These are phyloP conservation scores for Colletotrichum lentis DNA, from an alignment of 2,329 filamentous ascomycete species.

Conservation along the genomic window DNA sequence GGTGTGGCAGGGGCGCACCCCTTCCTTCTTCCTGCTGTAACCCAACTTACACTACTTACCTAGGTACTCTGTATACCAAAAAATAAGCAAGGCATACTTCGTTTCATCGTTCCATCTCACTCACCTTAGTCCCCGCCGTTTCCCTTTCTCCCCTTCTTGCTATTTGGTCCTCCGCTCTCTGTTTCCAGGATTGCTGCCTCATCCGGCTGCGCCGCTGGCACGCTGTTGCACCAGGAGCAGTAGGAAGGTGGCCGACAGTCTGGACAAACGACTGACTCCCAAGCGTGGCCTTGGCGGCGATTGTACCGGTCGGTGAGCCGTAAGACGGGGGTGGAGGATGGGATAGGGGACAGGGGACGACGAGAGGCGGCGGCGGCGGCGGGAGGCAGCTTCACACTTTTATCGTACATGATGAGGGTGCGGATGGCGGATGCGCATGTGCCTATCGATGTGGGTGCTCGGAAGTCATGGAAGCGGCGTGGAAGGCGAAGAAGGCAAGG, in stretches of 20 bases:
- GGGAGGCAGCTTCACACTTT: conserved; percentile 4
- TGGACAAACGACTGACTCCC: conserved; percentile 2
- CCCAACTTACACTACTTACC: conserved; percentile 5
- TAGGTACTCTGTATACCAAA: background rate
- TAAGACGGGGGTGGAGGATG: conserved; percentile 1
- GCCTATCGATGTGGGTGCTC: background rate
- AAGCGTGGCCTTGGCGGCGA: conserved; percentile 11
- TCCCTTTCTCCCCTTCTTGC: background rate
- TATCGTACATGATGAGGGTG: conserved; percentile 19
- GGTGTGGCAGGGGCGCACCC: background rate
- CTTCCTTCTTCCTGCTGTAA: conserved; percentile 28
- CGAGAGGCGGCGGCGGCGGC: background rate
- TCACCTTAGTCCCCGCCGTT: background rate
- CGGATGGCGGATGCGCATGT: conserved; percentile 2
- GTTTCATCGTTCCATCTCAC: background rate
- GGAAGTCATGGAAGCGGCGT: conserved; percentile 26
- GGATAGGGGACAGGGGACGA: background rate
- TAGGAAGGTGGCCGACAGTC: background rate
- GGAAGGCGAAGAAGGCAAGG: conserved; percentile 25
- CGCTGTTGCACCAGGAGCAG: conserved; percentile 11
- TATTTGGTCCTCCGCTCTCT: background rate
- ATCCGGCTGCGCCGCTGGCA: conserved; percentile 27
- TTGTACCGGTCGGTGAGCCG: conserved; percentile 23
- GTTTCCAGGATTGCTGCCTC: conserved; percentile 13
- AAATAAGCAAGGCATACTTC: background rate